Evolutionary conservation across 331 rosid genomes (phyloP), one percentile per base, ranked within the genome.

Genomic region (Pyrus hybrid): DNA sequence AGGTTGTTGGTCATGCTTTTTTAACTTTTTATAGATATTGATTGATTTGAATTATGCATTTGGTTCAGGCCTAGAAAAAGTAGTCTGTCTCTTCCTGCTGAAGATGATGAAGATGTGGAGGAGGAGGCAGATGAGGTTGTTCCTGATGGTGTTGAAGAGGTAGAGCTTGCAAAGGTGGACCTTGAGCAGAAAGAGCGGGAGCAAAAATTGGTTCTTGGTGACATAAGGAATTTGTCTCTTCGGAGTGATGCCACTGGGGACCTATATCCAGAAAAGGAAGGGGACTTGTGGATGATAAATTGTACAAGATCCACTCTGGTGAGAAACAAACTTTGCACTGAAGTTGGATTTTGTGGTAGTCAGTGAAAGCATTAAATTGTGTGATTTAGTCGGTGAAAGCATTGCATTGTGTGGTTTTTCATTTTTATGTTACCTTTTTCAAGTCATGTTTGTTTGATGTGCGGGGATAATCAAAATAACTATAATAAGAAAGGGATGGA

Each of bases 111-210:
- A 63, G 97, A 95, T 85, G 87, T 87, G 77, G 97, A 95, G 84
- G 99, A 95, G 83, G 97, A 89, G 80, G 97, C 99, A 65, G 99
- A 90, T 76, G 96, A 92, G 85, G 89, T 95, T 75, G 99, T 95
- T 77, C 99, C 99, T 79, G 97, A 92, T 75, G 99, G 99, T 78
- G 97, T 92, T 80, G 97, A 95, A 82, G 99, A 95, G 86, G 97
- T 95, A 60, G 99, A 95, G 84, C 96, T 95, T 80, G 97, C 93
- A 77, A 92, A 81, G 83, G 82, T 95, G 77, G 79, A 85, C 76
- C 99, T 95, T 82, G 98, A 95, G 82, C 78, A 85, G 82, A 90
- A 74, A 72, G 97, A 95, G 79, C 87, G 90, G 80, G 97, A 92
- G 75, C 92, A 83, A 66, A 95, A 82, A 78, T 85, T 95, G 90